Evolutionary conservation across 164 flowering plant species (phyloP).

Genomic region (Cinnamomum chago): DNA sequence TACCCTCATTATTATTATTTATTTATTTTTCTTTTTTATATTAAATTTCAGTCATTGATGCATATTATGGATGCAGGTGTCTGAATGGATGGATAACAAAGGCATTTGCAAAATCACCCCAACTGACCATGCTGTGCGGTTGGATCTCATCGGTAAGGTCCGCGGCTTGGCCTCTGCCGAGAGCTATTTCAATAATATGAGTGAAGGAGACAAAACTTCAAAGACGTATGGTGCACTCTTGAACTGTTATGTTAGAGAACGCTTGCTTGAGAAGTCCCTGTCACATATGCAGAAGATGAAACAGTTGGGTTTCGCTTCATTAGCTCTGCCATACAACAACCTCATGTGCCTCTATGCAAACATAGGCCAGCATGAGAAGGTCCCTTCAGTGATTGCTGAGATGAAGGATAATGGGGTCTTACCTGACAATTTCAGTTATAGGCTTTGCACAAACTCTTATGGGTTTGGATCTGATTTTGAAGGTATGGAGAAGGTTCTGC

Average conservation of each 20-base stretch:
- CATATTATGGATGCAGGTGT: constrained; percentile 46
- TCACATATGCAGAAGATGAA: constrained; percentile 33
- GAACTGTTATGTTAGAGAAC: constrained; percentile 28
- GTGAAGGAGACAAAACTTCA: constrained; percentile 13
- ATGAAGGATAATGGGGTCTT: constrained; percentile 39
- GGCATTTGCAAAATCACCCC: constrained; percentile 44
- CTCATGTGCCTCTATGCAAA: constrained; percentile 34
- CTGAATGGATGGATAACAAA: constrained; percentile 69
- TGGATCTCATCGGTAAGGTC: constrained; percentile 37
- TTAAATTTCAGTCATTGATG: not conserved
- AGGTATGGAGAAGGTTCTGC: constrained; percentile 34
- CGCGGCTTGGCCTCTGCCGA: constrained; percentile 39
- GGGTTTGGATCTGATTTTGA: constrained; percentile 28
- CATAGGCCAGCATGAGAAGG: constrained; percentile 33
- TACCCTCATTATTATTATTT: not conserved
- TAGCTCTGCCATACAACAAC: constrained; percentile 29
- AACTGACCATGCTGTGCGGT: constrained; percentile 26
- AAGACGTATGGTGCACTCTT: constrained; percentile 38
- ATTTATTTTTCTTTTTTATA: not conserved
- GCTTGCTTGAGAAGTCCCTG: constrained; percentile 37
- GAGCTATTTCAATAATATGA: constrained; percentile 27
- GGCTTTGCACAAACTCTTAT: constrained; percentile 29
- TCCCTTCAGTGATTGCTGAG: constrained; percentile 35
- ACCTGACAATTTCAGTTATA: constrained; percentile 26
- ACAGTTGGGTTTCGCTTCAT: constrained; percentile 20